phyloP scores from a whole-genome alignment of 73 alveolate genomes.

The Symbiodinium natans region DNA sequence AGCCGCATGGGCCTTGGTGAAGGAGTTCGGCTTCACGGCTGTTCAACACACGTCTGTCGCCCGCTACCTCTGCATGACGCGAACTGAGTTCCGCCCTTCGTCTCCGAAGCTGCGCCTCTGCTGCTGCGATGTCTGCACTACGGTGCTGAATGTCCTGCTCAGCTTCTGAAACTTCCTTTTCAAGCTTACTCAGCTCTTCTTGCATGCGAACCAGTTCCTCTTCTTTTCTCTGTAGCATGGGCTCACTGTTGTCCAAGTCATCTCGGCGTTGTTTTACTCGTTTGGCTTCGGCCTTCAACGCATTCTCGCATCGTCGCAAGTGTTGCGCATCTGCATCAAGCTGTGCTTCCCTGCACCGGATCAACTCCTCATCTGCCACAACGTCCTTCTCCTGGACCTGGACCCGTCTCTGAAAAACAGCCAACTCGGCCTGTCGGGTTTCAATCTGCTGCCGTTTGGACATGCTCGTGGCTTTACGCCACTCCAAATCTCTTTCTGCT shows the following conservation, averaged over 20 bases:
- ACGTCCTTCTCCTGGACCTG: constrained; percentile 1
- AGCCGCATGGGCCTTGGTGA: neutral
- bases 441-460: constrained; percentile 30
- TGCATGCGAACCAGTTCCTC: constrained; percentile 22
- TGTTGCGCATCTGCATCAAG: constrained; percentile 40
- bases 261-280: constrained; percentile 23
- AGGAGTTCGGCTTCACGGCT: neutral
- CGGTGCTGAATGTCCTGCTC: constrained; percentile 36
- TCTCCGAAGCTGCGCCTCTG: constrained; percentile 29
- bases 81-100: constrained; percentile 26
- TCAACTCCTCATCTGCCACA: neutral
- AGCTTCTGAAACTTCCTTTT: constrained; percentile 25
- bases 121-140: constrained; percentile 19
- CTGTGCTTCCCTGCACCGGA: constrained; percentile 28
- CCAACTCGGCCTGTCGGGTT: constrained; percentile 27
- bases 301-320: neutral
- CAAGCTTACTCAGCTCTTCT: neutral
- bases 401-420: constrained; percentile 18
- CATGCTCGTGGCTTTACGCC: constrained; percentile 25
- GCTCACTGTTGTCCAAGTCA: constrained; percentile 25
- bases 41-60: neutral
- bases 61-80: constrained; percentile 22
- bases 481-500: constrained; percentile 23
- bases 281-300: constrained; percentile 15
- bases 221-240: constrained; percentile 4